A percentile compares a stretch with the other conserved stretches of the same genome.
Conservation (phyloP, 2,329 filamentous ascomycete species). For the Ilyonectria mors-panacis region DNA sequence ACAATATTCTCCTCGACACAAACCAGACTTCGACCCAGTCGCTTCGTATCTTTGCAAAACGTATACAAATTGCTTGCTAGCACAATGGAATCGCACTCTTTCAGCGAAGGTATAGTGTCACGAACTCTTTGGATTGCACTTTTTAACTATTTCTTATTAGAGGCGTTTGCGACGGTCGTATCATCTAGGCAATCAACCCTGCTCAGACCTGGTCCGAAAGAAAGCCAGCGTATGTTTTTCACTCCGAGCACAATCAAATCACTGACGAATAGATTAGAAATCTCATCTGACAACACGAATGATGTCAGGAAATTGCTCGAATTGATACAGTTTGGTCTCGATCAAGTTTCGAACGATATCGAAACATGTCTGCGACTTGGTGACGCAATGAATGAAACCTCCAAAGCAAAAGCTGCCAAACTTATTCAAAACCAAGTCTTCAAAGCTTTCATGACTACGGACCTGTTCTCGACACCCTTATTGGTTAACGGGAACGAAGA, state of each 20-base stretch:
- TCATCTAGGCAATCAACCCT: background rate
- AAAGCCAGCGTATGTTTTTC: background rate
- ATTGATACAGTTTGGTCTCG: background rate
- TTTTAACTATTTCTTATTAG: background rate
- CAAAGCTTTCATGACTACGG: constrained; percentile 1
- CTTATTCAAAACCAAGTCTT: constrained; percentile 12
- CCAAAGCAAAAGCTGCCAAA: constrained; percentile 3
- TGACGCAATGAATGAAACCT: background rate
- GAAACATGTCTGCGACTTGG: background rate
- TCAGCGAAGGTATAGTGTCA: background rate
- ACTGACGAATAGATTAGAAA: background rate
- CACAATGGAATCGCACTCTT: background rate
- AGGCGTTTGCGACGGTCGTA: background rate
- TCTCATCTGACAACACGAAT: background rate
- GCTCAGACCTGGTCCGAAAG: background rate
- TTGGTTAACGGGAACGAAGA: constrained; percentile 27
- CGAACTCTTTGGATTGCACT: background rate
- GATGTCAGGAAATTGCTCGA: background rate
- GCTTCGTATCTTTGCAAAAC: background rate
- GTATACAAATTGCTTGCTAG: background rate
- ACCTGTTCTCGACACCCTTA: background rate
- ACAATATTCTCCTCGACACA: background rate
- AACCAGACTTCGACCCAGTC: background rate
- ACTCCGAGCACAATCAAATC: background rate
- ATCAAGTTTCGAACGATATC: background rate